Evolutionary conservation across 257 asterid genomes (phyloP).

Genomic region (Coffea eugenioides): DNA sequence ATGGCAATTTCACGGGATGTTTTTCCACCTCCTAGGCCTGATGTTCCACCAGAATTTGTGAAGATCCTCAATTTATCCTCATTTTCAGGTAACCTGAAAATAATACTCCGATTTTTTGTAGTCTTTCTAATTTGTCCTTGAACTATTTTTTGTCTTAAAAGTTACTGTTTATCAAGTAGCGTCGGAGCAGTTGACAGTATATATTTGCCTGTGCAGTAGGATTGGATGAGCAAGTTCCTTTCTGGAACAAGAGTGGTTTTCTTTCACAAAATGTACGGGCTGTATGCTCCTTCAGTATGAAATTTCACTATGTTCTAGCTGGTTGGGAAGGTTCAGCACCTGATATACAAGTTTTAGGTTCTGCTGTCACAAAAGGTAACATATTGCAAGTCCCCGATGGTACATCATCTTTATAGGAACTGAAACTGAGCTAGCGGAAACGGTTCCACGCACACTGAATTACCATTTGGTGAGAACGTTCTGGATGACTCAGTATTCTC

Average conservation of each 20-base stretch:
- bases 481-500: too few species aligned
- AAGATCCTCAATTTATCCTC: slow-evolving; percentile 42
- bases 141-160: slow-evolving; percentile 10
- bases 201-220: slow-evolving; percentile 50
- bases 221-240: slow-evolving; percentile 52
- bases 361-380: slow-evolving; percentile 42
- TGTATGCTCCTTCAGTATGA: slow-evolving; percentile 49
- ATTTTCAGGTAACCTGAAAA: slow-evolving; percentile 31
- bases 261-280: slow-evolving; percentile 43
- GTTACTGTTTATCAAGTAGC: slow-evolving; percentile 26
- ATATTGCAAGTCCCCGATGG: slow-evolving; percentile 40
- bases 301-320: slow-evolving; percentile 46
- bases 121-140: neutral
- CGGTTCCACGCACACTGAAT: too few species aligned
- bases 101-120: neutral
- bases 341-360: slow-evolving; percentile 32
- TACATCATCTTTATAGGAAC: neutral
- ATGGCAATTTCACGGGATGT: slow-evolving; percentile 36
- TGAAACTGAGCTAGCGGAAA: too few species aligned
- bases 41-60: slow-evolving; percentile 37
- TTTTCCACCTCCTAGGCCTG: slow-evolving; percentile 34
- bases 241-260: slow-evolving; percentile 37
- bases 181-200: slow-evolving; percentile 50
- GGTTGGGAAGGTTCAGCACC: slow-evolving; percentile 58
- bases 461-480: too few species aligned